phyloP scores from a whole-genome alignment of 1,284 basidiomycete species.

The Ceratobasidium sp. region DNA sequence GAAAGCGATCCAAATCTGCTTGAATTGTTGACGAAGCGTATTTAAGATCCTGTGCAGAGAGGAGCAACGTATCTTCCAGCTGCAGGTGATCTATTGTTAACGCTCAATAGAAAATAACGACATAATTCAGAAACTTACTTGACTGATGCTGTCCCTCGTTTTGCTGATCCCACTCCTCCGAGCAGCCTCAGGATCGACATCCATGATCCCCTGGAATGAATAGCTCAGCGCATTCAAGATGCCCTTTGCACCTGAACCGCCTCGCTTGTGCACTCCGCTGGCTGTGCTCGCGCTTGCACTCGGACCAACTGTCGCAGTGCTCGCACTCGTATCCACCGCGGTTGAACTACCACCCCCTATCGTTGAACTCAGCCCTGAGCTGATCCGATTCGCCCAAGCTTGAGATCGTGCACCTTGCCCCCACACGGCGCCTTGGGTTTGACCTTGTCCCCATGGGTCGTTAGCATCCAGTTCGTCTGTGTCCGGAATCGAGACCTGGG shows the following conservation, averaged over 20 bases:
- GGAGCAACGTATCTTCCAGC: conserved; percentile 92
- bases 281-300: conserved; percentile 56
- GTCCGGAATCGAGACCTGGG: conserved; percentile 38
- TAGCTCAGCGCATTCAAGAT: conserved; percentile 93
- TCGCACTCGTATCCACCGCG: conserved; percentile 46
- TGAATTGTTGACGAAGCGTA: conserved; percentile 97
- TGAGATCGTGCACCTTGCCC: conserved; percentile 38
- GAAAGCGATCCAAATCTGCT: conserved; percentile 97
- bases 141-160: conserved; percentile 92
- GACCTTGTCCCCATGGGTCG: conserved; percentile 25
- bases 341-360: conserved; percentile 43
- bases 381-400: conserved; percentile 33
- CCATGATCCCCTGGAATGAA: conserved; percentile 97
- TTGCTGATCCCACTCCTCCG: conserved; percentile 92
- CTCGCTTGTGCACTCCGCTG: conserved; percentile 57
- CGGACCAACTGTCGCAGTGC: conserved; percentile 21
- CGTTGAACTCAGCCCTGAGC: conserved; percentile 24
- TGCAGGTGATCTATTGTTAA: conserved; percentile 54
- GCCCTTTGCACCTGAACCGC: conserved; percentile 76
- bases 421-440: conserved; percentile 10
- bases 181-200: conserved; percentile 96
- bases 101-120: background rate
- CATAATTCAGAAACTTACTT: conserved; percentile 66
- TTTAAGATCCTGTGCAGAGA: conserved; percentile 91
- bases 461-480: conserved; percentile 19